A percentile compares a stretch with the other conserved stretches of the same genome.
phyloP scores from a whole-genome alignment of 1,139 yeast species.

The Hemisphaericaspora subhashii region DNA sequence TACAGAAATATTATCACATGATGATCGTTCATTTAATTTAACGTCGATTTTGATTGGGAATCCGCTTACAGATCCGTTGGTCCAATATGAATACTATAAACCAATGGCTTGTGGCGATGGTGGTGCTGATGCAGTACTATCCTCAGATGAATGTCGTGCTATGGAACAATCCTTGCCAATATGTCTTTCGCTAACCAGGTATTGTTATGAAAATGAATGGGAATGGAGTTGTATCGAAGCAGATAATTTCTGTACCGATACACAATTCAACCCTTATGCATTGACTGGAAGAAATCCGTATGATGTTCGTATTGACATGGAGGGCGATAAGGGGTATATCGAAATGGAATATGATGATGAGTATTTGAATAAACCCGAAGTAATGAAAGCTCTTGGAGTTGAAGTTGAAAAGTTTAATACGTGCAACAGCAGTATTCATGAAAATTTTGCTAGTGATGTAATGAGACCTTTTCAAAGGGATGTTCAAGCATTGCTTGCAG shows the following conservation, averaged over 20 bases:
- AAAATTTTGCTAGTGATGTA: constrained; percentile 91
- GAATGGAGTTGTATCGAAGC: constrained; percentile 96
- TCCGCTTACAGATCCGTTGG: constrained; percentile 91
- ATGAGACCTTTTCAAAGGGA: constrained; percentile 82
- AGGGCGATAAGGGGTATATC: constrained; percentile 71
- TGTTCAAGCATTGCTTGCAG: constrained; percentile 55
- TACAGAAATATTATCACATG: constrained; percentile 75
- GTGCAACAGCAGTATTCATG: constrained; percentile 82
- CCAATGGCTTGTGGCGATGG: constrained; percentile 98
- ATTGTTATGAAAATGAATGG: constrained; percentile 77
- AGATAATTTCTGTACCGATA: constrained; percentile 84
- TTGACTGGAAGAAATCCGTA: constrained; percentile 90
- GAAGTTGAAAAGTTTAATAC: constrained; percentile 82
- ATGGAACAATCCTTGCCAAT: constrained; percentile 77
- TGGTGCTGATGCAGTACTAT: constrained; percentile 79
- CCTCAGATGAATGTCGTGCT: constrained; percentile 74
- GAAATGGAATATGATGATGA: constrained; percentile 32
- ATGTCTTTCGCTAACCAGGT: constrained; percentile 74
- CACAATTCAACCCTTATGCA: constrained; percentile 83
- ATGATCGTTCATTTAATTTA: constrained; percentile 77
- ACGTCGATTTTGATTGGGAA: constrained; percentile 92
- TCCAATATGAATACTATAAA: constrained; percentile 84
- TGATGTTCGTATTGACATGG: constrained; percentile 87
- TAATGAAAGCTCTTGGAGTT: constrained; percentile 82
- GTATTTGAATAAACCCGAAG: constrained; percentile 37